Conservation (phyloP, 2,329 filamentous ascomycete species). For the Nigrospora oryzae region DNA sequence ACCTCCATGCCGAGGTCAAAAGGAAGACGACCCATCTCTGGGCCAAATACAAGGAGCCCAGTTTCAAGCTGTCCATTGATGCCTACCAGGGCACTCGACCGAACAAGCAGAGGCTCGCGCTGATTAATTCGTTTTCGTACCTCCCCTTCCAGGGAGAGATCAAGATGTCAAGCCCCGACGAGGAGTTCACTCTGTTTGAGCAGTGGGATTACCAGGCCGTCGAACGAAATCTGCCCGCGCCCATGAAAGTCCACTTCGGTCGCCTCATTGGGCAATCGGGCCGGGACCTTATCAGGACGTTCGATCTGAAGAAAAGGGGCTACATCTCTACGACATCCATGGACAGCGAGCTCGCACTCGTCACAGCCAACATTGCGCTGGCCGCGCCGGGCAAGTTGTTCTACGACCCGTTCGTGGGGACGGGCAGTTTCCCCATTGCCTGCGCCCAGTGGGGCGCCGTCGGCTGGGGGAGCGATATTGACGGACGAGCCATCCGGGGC, state of each 20-base stretch:
- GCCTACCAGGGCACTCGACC: constrained; percentile 69
- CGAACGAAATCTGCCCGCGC: constrained; percentile 38
- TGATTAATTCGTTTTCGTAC: constrained; percentile 79
- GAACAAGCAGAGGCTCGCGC: constrained; percentile 51
- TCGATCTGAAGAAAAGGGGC: constrained; percentile 83
- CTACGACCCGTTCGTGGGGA: constrained; percentile 94
- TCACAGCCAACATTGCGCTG: constrained; percentile 86
- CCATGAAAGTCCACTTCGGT: constrained; percentile 61
- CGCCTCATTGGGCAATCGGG: constrained; percentile 59
- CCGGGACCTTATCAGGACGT: constrained; percentile 60
- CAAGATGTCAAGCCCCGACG: constrained; percentile 62
- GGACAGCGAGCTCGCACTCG: constrained; percentile 86
- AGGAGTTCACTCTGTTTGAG: constrained; percentile 75
- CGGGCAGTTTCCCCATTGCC: constrained; percentile 84
- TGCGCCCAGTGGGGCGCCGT: constrained; percentile 84
- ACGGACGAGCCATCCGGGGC: constrained; percentile 80
- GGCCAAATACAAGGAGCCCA: constrained; percentile 51
- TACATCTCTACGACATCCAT: constrained; percentile 97
- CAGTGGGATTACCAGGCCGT: constrained; percentile 57
- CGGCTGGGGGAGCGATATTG: constrained; percentile 84
- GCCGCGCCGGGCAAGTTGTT: constrained; percentile 77
- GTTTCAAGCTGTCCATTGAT: constrained; percentile 82
- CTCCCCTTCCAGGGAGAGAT: constrained; percentile 73
- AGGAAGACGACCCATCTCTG: constrained; percentile 54
- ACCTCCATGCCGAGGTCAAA: constrained; percentile 60